Base-by-base conservation (phyloP, 73 alveolate species). In the Diophrys sp. region DNA sequence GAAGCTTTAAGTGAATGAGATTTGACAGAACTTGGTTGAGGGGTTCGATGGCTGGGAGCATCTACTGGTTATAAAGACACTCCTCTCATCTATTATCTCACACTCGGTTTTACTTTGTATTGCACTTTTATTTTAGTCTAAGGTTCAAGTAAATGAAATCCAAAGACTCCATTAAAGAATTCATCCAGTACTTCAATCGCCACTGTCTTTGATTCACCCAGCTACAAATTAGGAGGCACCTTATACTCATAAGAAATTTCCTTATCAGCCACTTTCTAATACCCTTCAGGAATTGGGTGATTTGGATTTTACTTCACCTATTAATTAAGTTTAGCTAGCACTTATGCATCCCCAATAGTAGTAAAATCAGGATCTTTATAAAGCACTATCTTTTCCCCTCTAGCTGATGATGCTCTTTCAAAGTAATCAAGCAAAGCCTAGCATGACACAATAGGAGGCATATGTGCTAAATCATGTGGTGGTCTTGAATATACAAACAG, bases 301-400 rank as follows among this genome's bases (percentile, higher is more conserved):
- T 73, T 80, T n/a, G 88, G 88, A 66, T 85, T 85, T 31, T 70
- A 83, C 26, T 29, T 54, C 23, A 85, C 71, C 57, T 81, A 71
- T 56, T 32, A 71, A 72, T 78, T 85, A 62, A 85, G 68, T 23
- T 67, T 88, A n/a, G 70, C 78, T 1, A 85, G 8, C 8, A 85
- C 66, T 31, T 78, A 72, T 74, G 31, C 24, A 73, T 85, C 93
- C 24, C 74, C 93, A 67, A 85, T 30, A 24, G 88, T 26, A 0
- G 93, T 85, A 1, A 73, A 74, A 34, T 85, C 93, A 8, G 93
- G 93, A 69, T 85, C 93, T 73, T 85, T 88, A 73, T 85, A 85
- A 8, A 85, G 82, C 29, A 85, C 33, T 2, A 82, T 76, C 2
- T 81, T 44, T 62, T 85, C 69, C 31, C 93, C 93, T 33, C 88